These are phyloP conservation scores for Leptosphaerulina australis DNA, from an alignment of 2,329 filamentous ascomycete genomes.

Conservation along the genomic window DNA sequence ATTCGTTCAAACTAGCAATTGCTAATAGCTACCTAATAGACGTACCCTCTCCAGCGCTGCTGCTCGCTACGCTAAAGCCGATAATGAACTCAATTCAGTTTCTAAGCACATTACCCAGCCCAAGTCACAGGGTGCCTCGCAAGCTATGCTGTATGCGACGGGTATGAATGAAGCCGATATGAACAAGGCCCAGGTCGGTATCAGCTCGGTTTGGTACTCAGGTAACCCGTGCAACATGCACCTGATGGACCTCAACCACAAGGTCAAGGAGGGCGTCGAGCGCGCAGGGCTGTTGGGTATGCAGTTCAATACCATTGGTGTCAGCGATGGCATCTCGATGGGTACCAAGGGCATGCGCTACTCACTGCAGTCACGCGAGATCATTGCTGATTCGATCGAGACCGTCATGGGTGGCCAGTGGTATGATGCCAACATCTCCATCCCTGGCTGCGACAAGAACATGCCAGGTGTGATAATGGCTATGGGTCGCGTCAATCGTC, in stretches of 20 bases:
- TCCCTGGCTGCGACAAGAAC: slow-evolving; percentile 99
- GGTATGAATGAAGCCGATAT: slow-evolving; percentile 85
- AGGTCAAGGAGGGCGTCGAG: slow-evolving; percentile 74
- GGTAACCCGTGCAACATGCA: slow-evolving; percentile 99
- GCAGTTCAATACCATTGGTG: slow-evolving; percentile 99
- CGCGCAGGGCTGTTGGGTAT: slow-evolving; percentile 85
- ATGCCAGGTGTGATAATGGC: slow-evolving; percentile 75
- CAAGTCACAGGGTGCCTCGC: slow-evolving; percentile 96
- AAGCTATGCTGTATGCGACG: slow-evolving; percentile 98
- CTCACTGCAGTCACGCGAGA: slow-evolving; percentile 89
- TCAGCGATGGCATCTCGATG: slow-evolving; percentile 98
- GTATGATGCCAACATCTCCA: slow-evolving; percentile 97
- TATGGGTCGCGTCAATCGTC: slow-evolving; percentile 93
- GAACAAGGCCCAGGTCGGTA: slow-evolving; percentile 96
- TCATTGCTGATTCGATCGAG: slow-evolving; percentile 98
- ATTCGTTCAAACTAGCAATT: neutral
- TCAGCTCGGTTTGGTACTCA: slow-evolving; percentile 97
- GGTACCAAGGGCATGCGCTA: slow-evolving; percentile 97
- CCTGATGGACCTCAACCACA: slow-evolving; percentile 82
- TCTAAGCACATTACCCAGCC: slow-evolving; percentile 89
- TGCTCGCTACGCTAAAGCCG: slow-evolving; percentile 37
- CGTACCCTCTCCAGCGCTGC: slow-evolving; percentile 46
- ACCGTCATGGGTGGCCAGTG: slow-evolving; percentile 99
- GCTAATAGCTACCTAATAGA: slow-evolving; percentile 27
- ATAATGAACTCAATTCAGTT: slow-evolving; percentile 70